A percentile compares a stretch with the other conserved stretches of the same genome.
These are phyloP conservation scores for Wallemia hederae DNA, from an alignment of 1,284 basidiomycete genomes.

Conservation along the genomic window DNA sequence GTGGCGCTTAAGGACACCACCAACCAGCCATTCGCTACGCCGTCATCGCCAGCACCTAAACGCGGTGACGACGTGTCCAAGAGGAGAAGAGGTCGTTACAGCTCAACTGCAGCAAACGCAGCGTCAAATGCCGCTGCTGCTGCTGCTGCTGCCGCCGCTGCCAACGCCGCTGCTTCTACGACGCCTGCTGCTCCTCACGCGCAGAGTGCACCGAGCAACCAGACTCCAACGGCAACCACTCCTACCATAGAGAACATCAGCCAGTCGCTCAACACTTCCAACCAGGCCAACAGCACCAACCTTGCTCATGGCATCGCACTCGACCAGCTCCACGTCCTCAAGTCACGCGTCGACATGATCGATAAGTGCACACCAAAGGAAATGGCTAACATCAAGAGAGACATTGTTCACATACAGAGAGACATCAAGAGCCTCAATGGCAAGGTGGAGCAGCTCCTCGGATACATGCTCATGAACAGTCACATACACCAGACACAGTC, in stretches of 20 bases:
- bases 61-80: neutral
- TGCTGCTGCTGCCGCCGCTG: too few relatives aligned
- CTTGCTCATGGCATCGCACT: neutral
- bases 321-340: neutral
- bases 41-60: neutral
- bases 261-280: neutral
- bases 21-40: neutral
- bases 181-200: too few relatives aligned
- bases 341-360: neutral
- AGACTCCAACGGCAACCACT: neutral
- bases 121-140: neutral
- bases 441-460: neutral
- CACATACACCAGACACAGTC: neutral
- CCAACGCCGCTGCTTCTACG: too few relatives aligned
- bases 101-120: neutral
- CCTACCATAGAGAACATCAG: neutral
- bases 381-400: neutral
- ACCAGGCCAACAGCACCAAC: neutral
- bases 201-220: too few relatives aligned
- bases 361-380: neutral
- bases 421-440: neutral
- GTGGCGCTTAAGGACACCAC: neutral
- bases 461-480: neutral
- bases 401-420: neutral
- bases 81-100: neutral